Evolutionary conservation across 2,329 filamentous ascomycete species (phyloP), one percentile per base, ranked within the genome.

Genomic region (Ceratocystis harringtonii): DNA sequence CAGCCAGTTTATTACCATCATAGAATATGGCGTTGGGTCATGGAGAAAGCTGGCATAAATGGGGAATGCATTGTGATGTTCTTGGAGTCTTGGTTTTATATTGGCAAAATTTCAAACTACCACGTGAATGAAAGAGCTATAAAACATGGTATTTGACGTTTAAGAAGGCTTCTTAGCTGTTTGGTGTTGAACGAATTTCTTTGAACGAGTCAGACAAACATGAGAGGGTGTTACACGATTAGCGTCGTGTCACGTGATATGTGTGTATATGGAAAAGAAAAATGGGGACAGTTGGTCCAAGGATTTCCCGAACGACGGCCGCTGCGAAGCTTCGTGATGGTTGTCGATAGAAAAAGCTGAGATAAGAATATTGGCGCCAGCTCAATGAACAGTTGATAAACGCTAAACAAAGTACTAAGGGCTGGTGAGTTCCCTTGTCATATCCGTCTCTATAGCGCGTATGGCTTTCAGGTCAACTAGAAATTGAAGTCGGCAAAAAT

Each of bases 211-310:
- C 12, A 4, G 12, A 15, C 12, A 41, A 41, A 15, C 36, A 12
- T 41, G 12, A 41, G 36, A 15, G 12, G 36, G 10, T 28, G 61
- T 62, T 62, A 48, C 45, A 62, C 25, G 32, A 15, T 6, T 48
- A 41, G 61, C 19, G 25, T 48, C 15, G n/a, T 32, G n/a, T 63
- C 62, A 63, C 62, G 62, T 63, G 62, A 30, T 22, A 45, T 64
- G 36, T 60, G 45, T 60, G 25, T 60, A 22, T 41, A 64, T 60
- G 60, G 25, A 44, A 41, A 17, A 36, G n/a, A 44, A 22, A 60
- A 57, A 25, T 52, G 36, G 62, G 12, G 50, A 45, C 15, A 8
- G 41, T 15, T n/a, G 5, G 17, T 36, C 41, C 19, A 58, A 10
- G 63, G 48, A 62, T 64, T 66, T 66, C 55, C 63, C 63, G 41